These are phyloP conservation scores for Cytospora paraplurivora DNA, from an alignment of 2,329 filamentous ascomycete species.

Conservation along the genomic window DNA sequence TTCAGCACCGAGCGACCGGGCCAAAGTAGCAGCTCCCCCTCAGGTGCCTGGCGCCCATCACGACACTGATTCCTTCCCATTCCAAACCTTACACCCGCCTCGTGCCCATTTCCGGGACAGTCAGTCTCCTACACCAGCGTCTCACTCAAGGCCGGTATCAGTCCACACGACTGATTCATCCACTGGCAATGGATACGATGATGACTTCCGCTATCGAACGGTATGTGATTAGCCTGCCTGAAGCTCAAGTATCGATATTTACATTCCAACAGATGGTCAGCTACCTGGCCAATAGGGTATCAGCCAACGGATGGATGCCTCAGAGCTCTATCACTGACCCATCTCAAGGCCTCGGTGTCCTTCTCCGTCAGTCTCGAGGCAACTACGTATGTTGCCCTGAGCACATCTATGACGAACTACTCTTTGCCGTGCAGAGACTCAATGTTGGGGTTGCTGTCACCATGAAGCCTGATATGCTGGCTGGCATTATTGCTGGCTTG, in stretches of 20 bases:
- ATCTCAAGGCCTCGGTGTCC: conserved; percentile 39
- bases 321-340: conserved; percentile 28
- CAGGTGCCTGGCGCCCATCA: neutral
- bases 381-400: conserved; percentile 46
- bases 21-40: neutral
- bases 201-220: conserved; percentile 39
- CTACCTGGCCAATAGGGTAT: conserved; percentile 37
- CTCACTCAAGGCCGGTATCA: conserved; percentile 22
- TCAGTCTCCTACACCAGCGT: conserved; percentile 10
- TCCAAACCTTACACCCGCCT: conserved; percentile 10
- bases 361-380: conserved; percentile 43
- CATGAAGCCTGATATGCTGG: conserved; percentile 50
- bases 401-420: conserved; percentile 40
- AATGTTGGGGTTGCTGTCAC: conserved; percentile 51
- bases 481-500: conserved; percentile 46
- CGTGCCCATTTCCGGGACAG: conserved; percentile 18
- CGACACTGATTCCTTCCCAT: conserved; percentile 9
- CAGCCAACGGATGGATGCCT: conserved; percentile 38
- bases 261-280: conserved; percentile 35
- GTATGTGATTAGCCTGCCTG: conserved; percentile 30
- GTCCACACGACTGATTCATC: conserved; percentile 23
- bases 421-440: conserved; percentile 46
- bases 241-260: neutral
- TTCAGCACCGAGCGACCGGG: conserved; percentile 2
- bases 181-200: conserved; percentile 31